Evolutionary conservation across 2,329 filamentous ascomycete species (phyloP).

Genomic region (Didymella keratinophila): DNA sequence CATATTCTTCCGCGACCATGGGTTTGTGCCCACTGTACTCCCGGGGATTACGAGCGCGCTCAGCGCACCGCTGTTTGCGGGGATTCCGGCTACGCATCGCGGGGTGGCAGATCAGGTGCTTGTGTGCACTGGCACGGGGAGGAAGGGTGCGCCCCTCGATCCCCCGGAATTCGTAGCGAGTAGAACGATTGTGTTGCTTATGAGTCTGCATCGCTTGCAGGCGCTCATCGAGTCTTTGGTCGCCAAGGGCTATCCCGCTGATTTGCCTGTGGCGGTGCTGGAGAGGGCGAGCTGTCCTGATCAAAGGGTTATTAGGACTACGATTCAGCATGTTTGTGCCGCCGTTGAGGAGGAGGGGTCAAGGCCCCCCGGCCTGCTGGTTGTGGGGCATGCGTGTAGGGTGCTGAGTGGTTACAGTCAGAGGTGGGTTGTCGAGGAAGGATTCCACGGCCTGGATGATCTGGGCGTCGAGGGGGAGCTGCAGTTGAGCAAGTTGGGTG

Average conservation of each 20-base stretch:
- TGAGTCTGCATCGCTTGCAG: conserved; percentile 87
- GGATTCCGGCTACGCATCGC: conserved; percentile 86
- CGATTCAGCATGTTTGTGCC: conserved; percentile 76
- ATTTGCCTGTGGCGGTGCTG: conserved; percentile 90
- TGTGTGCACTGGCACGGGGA: conserved; percentile 94
- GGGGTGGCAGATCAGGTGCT: conserved; percentile 91
- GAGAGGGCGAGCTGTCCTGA: conserved; percentile 94
- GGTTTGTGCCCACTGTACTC: conserved; percentile 75
- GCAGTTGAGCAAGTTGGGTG: conserved; percentile 30
- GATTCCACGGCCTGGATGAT: conserved; percentile 75
- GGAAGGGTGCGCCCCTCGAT: conserved; percentile 83
- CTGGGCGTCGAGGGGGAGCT: conserved; percentile 34
- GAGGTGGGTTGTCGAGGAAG: conserved; percentile 87
- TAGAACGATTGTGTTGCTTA: conserved; percentile 90
- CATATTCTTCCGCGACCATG: conserved; percentile 77
- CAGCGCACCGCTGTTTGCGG: conserved; percentile 85
- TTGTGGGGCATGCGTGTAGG: conserved; percentile 84
- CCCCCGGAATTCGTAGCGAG: conserved; percentile 79
- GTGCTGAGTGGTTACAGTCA: conserved; percentile 70
- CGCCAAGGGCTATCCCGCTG: conserved; percentile 68
- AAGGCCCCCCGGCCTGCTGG: conserved; percentile 84
- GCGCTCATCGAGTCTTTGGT: conserved; percentile 74
- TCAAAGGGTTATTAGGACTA: conserved; percentile 90
- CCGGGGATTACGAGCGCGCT: conserved; percentile 92
- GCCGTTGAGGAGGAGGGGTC: conserved; percentile 91